Evolutionary conservation across 192 early-diverging fungal species (phyloP).

Genomic region (Coemansia pectinata): DNA sequence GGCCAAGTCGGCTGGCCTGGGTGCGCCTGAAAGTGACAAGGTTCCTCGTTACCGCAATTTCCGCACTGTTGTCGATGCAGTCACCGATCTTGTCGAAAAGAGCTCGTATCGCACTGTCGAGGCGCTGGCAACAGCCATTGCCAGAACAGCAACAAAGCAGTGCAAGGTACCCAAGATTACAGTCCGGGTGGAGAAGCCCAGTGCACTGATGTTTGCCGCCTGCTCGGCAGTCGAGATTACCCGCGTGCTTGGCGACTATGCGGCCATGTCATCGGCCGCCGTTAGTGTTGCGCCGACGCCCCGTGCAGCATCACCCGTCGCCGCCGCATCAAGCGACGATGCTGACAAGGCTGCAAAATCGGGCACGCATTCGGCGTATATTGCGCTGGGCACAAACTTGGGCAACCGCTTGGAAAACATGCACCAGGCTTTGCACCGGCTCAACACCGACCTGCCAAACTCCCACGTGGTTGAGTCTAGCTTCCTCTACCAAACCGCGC

Average conservation of each 20-base stretch:
- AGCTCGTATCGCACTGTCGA: conserved; percentile 95
- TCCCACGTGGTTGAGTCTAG: conserved; percentile 80
- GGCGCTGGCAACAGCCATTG: conserved; percentile 83
- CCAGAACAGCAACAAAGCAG: conserved; percentile 71
- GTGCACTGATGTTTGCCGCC: conserved; percentile 88
- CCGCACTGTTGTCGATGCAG: conserved; percentile 82
- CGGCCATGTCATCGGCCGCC: conserved; percentile 6
- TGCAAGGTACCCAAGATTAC: conserved; percentile 89
- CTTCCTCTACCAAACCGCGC: conserved; percentile 94
- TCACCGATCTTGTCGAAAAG: conserved; percentile 80
- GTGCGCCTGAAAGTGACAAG: conserved; percentile 42
- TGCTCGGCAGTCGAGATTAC: conserved; percentile 91
- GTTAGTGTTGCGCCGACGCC: conserved; percentile 13
- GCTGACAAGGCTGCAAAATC: neutral
- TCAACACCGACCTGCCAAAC: conserved; percentile 27
- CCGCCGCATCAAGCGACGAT: neutral
- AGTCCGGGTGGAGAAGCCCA: conserved; percentile 92
- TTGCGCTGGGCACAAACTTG: conserved; percentile 91
- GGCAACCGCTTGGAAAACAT: conserved; percentile 83
- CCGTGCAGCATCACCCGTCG: conserved; percentile 16
- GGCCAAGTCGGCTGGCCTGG: conserved; percentile 7
- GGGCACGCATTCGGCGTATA: conserved; percentile 57
- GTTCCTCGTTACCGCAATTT: conserved; percentile 81
- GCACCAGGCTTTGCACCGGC: conserved; percentile 64
- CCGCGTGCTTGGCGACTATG: conserved; percentile 60